Conservation (phyloP, 2,329 filamentous ascomycete genomes). For the Biscogniauxia sp. region DNA sequence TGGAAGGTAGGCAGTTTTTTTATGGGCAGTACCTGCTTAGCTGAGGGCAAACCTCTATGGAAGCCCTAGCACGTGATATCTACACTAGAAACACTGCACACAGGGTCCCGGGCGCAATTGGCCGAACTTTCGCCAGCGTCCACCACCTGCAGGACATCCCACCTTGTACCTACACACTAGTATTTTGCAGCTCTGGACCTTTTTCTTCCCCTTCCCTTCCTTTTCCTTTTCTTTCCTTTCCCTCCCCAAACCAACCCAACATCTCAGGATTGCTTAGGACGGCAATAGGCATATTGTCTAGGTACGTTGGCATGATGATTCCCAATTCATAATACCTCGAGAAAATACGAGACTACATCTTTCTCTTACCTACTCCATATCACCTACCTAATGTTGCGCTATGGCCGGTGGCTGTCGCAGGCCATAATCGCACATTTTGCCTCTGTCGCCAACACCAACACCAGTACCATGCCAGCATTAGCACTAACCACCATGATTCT, state of each 20-base stretch:
- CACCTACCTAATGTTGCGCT: no score
- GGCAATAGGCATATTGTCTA: conserved; percentile 60
- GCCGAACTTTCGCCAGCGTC: conserved; percentile 18
- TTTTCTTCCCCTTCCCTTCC: conserved; percentile 24
- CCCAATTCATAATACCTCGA: not conserved
- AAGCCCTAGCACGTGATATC: conserved; percentile 32
- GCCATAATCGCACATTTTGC: no score
- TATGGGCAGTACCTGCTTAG: not conserved
- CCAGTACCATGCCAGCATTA: no score
- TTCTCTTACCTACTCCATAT: no score
- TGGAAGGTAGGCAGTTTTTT: no score
- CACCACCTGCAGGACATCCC: conserved; percentile 1
- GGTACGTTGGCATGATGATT: conserved; percentile 46
- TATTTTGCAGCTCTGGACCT: conserved; percentile 18
- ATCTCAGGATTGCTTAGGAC: conserved; percentile 62
- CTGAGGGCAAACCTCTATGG: conserved; percentile 21
- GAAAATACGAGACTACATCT: no score
- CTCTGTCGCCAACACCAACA: not conserved
- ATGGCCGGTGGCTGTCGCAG: no score
- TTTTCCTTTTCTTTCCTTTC: conserved; percentile 25
- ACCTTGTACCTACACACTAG: conserved; percentile 15
- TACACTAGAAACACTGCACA: not conserved
- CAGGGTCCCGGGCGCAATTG: conserved; percentile 6
- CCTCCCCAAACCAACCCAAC: conserved; percentile 36
- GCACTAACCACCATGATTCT: not conserved